Base-by-base conservation (phyloP, 345 rosid genomes). In the Acer negundo region DNA sequence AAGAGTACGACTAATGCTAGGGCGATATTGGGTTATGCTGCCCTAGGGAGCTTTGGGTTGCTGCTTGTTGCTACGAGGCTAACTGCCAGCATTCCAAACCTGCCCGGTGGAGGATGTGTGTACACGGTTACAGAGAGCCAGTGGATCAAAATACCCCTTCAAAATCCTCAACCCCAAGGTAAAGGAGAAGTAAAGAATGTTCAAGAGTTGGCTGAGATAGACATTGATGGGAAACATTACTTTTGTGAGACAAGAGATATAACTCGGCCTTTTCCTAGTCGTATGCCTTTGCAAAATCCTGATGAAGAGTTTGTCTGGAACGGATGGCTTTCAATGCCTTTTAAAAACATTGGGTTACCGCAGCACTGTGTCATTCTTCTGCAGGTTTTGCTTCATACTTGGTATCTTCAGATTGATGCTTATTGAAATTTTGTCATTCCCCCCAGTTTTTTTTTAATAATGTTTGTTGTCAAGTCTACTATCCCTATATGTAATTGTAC, bases 271-370 rank as follows among this genome's bases (percentile, higher is more conserved):
- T 96, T 94, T 75, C 99, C 99, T 0, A 96, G 99, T 72, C 88
- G 79, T 38, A 87, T 89, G 93, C 84, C 90, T 59, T 78, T 92
- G 78, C 89, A 83, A 77, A 81, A 44, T 64, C 97, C 98, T 38
- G 98, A 96, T 77, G 95, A 90, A 35, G 99, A 94, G 81, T 96
- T 96, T 83, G 97, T 96, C 67, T 96, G 99, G 99, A 96, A 96
- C 75, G 85, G 80, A 70, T 94, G 98, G 98, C 83, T 96, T 26
- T 91, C 98, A 9, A 47, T 81, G 80, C 86, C 97, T 62, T 96
- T 96, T 81, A 89, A 84, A 81, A 84, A 82, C 77, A 86, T 91
- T 73, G 94, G 97, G 72, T 87, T 96, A 62, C 81, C 81, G 0
- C 88, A 75, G 49, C 95, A 89, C 44, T 96, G 98, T 76, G 92